Percentiles rank a stretch among this genome's conserved stretches.
Conservation (phyloP, 2,329 filamentous ascomycete genomes). For the Exophiala bonariae region DNA sequence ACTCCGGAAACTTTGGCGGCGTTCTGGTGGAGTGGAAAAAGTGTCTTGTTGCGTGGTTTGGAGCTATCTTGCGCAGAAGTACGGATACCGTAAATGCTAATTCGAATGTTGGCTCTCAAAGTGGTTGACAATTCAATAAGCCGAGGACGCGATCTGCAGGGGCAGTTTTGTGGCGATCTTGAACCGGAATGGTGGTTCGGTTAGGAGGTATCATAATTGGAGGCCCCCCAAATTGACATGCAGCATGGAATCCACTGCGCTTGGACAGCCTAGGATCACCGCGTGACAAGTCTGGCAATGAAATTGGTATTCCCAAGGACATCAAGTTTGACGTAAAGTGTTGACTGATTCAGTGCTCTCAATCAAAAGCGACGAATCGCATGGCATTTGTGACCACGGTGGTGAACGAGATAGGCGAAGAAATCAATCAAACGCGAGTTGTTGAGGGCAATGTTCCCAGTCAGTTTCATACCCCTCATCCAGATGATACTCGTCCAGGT, state of each 20-base stretch:
- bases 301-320: constrained; percentile 15
- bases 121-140: constrained; percentile 3
- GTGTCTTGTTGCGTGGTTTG: background rate
- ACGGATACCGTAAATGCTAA: too few relatives aligned
- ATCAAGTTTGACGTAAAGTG: constrained; percentile 22
- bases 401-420: background rate
- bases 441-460: too few relatives aligned
- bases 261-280: constrained; percentile 4
- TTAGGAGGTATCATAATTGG: constrained; percentile 18
- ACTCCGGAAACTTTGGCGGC: too few relatives aligned
- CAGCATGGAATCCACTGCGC: background rate
- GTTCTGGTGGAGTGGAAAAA: background rate
- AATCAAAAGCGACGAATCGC: constrained; percentile 13
- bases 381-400: constrained; percentile 9
- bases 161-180: constrained; percentile 11
- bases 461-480: too few relatives aligned
- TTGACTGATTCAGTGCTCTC: constrained; percentile 6
- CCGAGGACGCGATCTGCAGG: constrained; percentile 22
- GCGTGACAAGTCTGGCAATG: constrained; percentile 17
- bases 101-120: constrained; percentile 2
- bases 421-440: too few relatives aligned
- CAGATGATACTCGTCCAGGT: too few relatives aligned
- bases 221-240: constrained; percentile 3
- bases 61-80: too few relatives aligned
- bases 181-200: constrained; percentile 18